phyloP scores from a whole-genome alignment of 176 grass and related monocot species.

The Triticum urartu region DNA sequence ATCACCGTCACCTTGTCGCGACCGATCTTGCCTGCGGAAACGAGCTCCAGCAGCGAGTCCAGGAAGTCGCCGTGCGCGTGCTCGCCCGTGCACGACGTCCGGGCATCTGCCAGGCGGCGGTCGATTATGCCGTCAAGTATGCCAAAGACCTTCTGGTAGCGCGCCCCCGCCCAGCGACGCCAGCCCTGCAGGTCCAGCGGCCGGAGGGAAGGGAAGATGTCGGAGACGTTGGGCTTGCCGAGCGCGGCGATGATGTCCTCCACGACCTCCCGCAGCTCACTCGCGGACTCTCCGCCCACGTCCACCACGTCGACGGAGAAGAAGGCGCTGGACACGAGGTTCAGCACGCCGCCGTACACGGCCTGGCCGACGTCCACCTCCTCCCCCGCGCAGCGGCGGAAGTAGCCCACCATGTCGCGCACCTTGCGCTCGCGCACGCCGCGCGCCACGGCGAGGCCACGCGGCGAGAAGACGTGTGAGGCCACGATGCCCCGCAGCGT shows the following conservation, averaged over 20 bases:
- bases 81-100: not conserved
- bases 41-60: slow-evolving; percentile 26
- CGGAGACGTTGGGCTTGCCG: slow-evolving; percentile 25
- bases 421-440: slow-evolving; percentile 8
- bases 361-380: not conserved
- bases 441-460: not conserved
- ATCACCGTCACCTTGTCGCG: not conserved
- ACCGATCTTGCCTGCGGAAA: not conserved
- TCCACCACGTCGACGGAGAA: slow-evolving; percentile 38
- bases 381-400: not conserved
- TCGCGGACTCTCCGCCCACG: not conserved
- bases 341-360: slow-evolving; percentile 22
- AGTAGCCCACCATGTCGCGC: not conserved
- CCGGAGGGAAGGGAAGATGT: slow-evolving; percentile 32
- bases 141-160: not conserved
- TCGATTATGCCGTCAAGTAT: slow-evolving; percentile 22
- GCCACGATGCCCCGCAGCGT: slow-evolving; percentile 14
- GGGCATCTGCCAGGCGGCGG: not conserved
- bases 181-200: slow-evolving; percentile 30
- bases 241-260: not conserved
- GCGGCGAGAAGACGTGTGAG: slow-evolving; percentile 16
- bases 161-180: not conserved
- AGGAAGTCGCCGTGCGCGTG: slow-evolving; percentile 23
- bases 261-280: slow-evolving; percentile 7
- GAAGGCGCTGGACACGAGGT: slow-evolving; percentile 27